These are phyloP conservation scores for Madurella fahalii DNA, from an alignment of 2,329 filamentous ascomycete genomes.

Conservation along the genomic window DNA sequence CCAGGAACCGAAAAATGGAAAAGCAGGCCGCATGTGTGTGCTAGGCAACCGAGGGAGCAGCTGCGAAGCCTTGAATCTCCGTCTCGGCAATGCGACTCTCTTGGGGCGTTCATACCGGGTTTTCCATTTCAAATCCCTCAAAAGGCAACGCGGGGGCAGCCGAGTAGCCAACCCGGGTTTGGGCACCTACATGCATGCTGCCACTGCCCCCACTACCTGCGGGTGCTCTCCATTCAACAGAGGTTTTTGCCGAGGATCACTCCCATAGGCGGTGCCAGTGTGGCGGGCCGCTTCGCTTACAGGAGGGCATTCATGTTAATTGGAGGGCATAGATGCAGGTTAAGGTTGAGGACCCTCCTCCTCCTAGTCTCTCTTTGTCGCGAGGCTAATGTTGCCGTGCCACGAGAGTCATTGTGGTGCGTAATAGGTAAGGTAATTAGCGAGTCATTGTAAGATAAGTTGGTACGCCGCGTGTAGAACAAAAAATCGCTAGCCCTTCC, in stretches of 20 bases:
- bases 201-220: conserved; percentile 42
- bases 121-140: conserved; percentile 31
- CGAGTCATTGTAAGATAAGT: too few relatives aligned
- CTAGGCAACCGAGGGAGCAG: too few relatives aligned
- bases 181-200: conserved; percentile 43
- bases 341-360: conserved; percentile 39
- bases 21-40: too few relatives aligned
- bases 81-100: conserved; percentile 7
- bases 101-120: conserved; percentile 31
- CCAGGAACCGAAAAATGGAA: too few relatives aligned
- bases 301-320: too few relatives aligned
- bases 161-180: conserved; percentile 42
- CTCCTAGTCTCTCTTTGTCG: too few relatives aligned
- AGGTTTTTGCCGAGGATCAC: conserved; percentile 40
- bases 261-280: conserved; percentile 48
- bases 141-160: conserved; percentile 28
- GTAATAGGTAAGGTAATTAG: too few relatives aligned
- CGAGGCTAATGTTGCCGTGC: too few relatives aligned
- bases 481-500: too few relatives aligned
- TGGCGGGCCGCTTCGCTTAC: conserved; percentile 41
- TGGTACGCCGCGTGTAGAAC: too few relatives aligned
- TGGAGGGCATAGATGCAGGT: conserved; percentile 51
- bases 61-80: too few relatives aligned
- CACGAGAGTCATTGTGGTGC: too few relatives aligned
- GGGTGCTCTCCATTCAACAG: conserved; percentile 38